Conservation (phyloP, 1,284 basidiomycete genomes). For the Pseudozyma sp. region DNA sequence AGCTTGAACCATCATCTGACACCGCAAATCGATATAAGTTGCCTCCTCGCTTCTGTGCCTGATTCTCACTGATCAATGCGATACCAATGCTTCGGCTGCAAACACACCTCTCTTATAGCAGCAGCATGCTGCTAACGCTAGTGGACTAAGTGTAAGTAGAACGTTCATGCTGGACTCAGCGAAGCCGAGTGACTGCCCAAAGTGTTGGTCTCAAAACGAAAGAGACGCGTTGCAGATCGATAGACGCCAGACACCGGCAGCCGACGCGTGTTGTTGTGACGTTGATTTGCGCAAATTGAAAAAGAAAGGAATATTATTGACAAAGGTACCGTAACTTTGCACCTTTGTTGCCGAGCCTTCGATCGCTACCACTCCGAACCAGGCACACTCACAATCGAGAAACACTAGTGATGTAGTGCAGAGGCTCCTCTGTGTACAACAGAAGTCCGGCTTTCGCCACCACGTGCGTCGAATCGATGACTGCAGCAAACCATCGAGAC, state of each 20-base stretch:
- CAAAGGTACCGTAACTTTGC: slow-evolving; percentile 7
- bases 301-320: slow-evolving; percentile 3
- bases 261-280: slow-evolving; percentile 10
- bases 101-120: too few relatives aligned
- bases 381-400: neutral
- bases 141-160: too few relatives aligned
- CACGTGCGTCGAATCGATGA: slow-evolving; percentile 7
- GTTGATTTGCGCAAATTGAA: neutral
- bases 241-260: slow-evolving; percentile 3
- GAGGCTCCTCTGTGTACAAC: slow-evolving; percentile 1
- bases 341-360: slow-evolving; percentile 16
- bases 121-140: too few relatives aligned
- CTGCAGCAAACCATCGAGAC: slow-evolving; percentile 8
- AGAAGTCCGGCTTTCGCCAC: neutral
- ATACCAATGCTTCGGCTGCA: too few relatives aligned
- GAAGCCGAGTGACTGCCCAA: too few relatives aligned
- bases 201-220: slow-evolving; percentile 6
- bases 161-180: too few relatives aligned
- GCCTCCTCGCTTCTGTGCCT: too few relatives aligned
- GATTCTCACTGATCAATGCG: too few relatives aligned
- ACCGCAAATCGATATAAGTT: too few relatives aligned
- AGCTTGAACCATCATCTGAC: neutral
- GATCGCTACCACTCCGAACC: slow-evolving; percentile 16
- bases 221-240: slow-evolving; percentile 15
- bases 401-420: neutral